Evolutionary conservation across 108 stramenopile genomes (phyloP).

Genomic region (Cyclostephanos tholiformis): DNA sequence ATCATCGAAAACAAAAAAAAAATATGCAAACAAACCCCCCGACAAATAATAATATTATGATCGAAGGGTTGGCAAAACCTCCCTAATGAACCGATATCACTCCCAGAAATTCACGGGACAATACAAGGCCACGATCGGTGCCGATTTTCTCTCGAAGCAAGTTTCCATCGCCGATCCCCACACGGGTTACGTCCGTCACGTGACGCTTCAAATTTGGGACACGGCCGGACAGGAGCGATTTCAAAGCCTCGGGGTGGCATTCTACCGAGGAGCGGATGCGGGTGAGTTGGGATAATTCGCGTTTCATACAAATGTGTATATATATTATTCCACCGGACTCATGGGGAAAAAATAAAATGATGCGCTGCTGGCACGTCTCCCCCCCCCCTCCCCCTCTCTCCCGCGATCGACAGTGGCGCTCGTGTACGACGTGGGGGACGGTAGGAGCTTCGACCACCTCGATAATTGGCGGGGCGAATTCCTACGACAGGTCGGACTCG

Average conservation of each 20-base stretch:
- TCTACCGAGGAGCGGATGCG: constrained; percentile 98
- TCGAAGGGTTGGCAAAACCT: constrained; percentile 99
- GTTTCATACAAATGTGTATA: too few relatives aligned
- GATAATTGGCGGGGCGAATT: constrained; percentile 96
- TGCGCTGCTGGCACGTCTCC: too few relatives aligned
- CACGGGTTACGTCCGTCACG: constrained; percentile 60
- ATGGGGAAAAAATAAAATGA: too few relatives aligned
- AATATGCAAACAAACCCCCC: too few relatives aligned
- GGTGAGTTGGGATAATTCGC: too few relatives aligned
- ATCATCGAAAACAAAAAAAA: neutral
- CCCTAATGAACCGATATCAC: constrained; percentile 97
- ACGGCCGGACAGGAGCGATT: constrained; percentile 99
- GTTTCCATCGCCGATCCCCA: constrained; percentile 69
- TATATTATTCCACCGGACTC: too few relatives aligned
- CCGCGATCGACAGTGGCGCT: constrained; percentile 65
- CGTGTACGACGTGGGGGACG: constrained; percentile 97
- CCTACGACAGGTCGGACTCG: constrained; percentile 79
- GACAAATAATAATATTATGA: too few relatives aligned
- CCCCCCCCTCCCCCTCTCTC: too few relatives aligned
- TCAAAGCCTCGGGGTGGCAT: constrained; percentile 94
- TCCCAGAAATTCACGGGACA: constrained; percentile 93
- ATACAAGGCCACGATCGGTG: constrained; percentile 99
- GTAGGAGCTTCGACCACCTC: constrained; percentile 92
- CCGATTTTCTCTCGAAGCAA: constrained; percentile 95
- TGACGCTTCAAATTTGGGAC: constrained; percentile 98